Percentiles rank a stretch among this genome's conserved stretches.
phyloP scores from a whole-genome alignment of 1,284 basidiomycete species.

The Butyriboletus appendiculatus region DNA sequence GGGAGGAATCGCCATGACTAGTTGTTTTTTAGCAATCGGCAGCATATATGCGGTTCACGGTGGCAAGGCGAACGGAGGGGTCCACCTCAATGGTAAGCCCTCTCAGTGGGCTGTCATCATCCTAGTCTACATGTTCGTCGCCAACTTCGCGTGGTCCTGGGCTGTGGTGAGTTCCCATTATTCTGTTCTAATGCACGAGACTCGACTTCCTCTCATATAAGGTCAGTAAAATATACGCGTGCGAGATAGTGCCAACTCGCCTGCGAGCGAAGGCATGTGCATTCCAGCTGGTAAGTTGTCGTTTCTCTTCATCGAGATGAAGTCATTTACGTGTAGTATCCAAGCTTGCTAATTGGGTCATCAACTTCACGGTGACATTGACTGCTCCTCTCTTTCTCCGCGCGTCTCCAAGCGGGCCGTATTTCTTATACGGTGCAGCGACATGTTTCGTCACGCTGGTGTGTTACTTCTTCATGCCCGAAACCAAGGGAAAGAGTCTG shows the following conservation, averaged over 20 bases:
- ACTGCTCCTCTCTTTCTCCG: slow-evolving; percentile 50
- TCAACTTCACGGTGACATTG: slow-evolving; percentile 48
- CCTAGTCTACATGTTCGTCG: slow-evolving; percentile 48
- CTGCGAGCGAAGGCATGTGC: slow-evolving; percentile 37
- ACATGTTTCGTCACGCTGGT: slow-evolving; percentile 40
- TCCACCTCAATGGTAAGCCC: slow-evolving; percentile 25
- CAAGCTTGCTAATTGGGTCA: slow-evolving; percentile 27
- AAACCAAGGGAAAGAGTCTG: slow-evolving; percentile 46
- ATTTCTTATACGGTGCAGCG: slow-evolving; percentile 49
- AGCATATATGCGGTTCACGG: slow-evolving; percentile 44
- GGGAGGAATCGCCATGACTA: slow-evolving; percentile 45
- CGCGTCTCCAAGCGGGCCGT: slow-evolving; percentile 45
- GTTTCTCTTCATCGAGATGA: slow-evolving; percentile 31
- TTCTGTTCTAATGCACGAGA: neutral
- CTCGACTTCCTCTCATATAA: slow-evolving; percentile 8
- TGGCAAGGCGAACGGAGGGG: slow-evolving; percentile 23
- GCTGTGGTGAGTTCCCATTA: slow-evolving; percentile 25
- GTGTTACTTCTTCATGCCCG: slow-evolving; percentile 45
- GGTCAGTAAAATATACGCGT: slow-evolving; percentile 35
- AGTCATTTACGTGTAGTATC: slow-evolving; percentile 21
- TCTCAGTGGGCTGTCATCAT: slow-evolving; percentile 46
- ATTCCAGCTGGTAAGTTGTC: slow-evolving; percentile 43
- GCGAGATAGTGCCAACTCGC: slow-evolving; percentile 34
- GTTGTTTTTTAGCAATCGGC: slow-evolving; percentile 43
- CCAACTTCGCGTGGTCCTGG: slow-evolving; percentile 37